Evolutionary conservation across 768 basidiomycete genomes (phyloP).

Genomic region (Termitomyces eurrhizus): DNA sequence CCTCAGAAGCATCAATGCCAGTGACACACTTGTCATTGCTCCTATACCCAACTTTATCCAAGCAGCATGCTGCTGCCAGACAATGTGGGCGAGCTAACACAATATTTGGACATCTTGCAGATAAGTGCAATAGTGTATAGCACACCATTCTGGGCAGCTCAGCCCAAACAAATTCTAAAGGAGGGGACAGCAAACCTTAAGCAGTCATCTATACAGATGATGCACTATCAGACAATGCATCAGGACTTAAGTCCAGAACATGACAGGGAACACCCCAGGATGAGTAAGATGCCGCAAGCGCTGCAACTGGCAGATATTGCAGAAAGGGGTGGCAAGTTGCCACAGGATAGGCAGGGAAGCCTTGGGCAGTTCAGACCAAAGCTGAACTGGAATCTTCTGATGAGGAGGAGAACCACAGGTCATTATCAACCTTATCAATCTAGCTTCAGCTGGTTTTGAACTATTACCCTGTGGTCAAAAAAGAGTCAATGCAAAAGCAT

Average conservation of each 20-base stretch:
- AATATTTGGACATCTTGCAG: neutral
- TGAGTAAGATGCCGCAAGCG: neutral
- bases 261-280: neutral
- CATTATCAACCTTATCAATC: too few species aligned
- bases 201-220: neutral
- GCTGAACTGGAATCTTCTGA: neutral
- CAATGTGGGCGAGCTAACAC: neutral
- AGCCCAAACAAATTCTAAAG: neutral
- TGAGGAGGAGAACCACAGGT: neutral
- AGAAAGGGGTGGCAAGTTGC: neutral
- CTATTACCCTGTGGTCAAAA: too few species aligned
- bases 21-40: too few species aligned
- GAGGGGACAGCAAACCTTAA: neutral
- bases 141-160: neutral
- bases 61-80: neutral
- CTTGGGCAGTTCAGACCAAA: neutral
- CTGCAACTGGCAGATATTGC: neutral
- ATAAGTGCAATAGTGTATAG: neutral
- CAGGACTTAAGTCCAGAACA: neutral
- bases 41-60: too few species aligned
- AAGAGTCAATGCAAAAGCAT: too few species aligned
- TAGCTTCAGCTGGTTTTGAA: too few species aligned
- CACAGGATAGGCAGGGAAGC: neutral
- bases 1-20: too few species aligned
- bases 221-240: neutral